Percentiles rank a stretch among this genome's conserved stretches.
Conservation (phyloP, 2,329 filamentous ascomycete genomes). For the Talaromyces funiculosus region DNA sequence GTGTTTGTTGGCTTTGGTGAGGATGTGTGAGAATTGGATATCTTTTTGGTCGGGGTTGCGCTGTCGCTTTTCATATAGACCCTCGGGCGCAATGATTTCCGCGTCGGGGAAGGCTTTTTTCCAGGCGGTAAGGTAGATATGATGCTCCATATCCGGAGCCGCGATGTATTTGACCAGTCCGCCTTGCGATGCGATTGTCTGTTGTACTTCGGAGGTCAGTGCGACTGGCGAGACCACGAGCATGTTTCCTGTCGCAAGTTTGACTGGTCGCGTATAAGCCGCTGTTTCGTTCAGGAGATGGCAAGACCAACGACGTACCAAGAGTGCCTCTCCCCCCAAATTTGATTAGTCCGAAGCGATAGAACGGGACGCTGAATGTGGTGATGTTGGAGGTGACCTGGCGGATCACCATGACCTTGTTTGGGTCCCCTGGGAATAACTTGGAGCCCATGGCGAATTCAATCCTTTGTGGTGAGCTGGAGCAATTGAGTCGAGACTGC, state of each 20-base stretch:
- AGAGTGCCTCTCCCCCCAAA: constrained; percentile 84
- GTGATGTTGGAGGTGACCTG: constrained; percentile 69
- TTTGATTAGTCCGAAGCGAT: constrained; percentile 70
- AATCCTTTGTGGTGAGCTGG: not conserved
- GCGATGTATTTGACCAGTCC: constrained; percentile 76
- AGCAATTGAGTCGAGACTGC: not conserved
- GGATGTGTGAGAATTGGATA: constrained; percentile 63
- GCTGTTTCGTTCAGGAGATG: not conserved
- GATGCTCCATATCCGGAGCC: constrained; percentile 86
- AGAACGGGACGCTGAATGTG: constrained; percentile 64
- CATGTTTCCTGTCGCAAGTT: constrained; percentile 68
- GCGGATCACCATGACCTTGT: constrained; percentile 84
- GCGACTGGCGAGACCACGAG: constrained; percentile 90
- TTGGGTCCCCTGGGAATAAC: constrained; percentile 65
- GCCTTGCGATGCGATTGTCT: constrained; percentile 57
- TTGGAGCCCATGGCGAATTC: constrained; percentile 53
- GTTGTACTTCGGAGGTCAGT: constrained; percentile 67
- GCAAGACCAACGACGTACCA: constrained; percentile 44
- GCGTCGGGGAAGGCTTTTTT: constrained; percentile 70
- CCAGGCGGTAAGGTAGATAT: constrained; percentile 89
- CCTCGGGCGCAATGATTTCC: constrained; percentile 74
- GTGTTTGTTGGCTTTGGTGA: constrained; percentile 51
- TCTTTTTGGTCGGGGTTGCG: constrained; percentile 51
- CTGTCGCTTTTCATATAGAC: constrained; percentile 74
- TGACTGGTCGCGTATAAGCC: constrained; percentile 52